Evolutionary conservation across 768 basidiomycete species (phyloP).

Genomic region (Infundibulicybe gibba): DNA sequence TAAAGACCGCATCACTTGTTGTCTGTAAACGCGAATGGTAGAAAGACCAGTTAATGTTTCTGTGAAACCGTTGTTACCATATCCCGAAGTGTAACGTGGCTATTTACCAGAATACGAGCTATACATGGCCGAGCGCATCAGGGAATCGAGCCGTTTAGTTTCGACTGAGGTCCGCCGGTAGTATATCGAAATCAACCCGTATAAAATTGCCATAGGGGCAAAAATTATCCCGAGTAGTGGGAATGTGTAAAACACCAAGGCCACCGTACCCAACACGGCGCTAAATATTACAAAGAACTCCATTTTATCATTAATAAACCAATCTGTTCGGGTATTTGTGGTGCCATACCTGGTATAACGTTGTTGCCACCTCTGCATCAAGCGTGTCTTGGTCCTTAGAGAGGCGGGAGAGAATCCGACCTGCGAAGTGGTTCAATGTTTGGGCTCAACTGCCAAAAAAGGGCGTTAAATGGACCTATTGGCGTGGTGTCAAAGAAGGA

Average conservation of each 20-base stretch:
- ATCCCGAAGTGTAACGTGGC: not conserved
- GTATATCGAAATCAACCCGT: conserved; percentile 48
- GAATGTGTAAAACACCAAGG: conserved; percentile 62
- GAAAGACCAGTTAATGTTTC: conserved; percentile 62
- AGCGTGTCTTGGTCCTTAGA: conserved; percentile 62
- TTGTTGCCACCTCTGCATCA: conserved; percentile 45
- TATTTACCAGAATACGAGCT: conserved; percentile 49
- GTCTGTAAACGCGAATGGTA: conserved; percentile 56
- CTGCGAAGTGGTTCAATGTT: conserved; percentile 21
- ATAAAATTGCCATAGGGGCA: conserved; percentile 45
- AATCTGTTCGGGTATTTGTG: not conserved
- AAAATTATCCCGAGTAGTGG: conserved; percentile 70
- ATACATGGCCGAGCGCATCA: conserved; percentile 57
- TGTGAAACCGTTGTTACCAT: conserved; percentile 14
- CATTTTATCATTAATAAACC: not conserved
- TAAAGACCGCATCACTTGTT: conserved; percentile 32
- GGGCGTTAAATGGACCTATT: conserved; percentile 34
- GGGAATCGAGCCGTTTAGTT: conserved; percentile 59
- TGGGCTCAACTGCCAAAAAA: not conserved
- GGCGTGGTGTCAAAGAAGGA: conserved; percentile 76
- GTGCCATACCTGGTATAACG: conserved; percentile 37
- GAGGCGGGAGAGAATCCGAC: conserved; percentile 51
- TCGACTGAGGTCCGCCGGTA: conserved; percentile 62
- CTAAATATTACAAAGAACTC: conserved; percentile 38
- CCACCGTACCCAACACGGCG: conserved; percentile 50